phyloP scores from a whole-genome alignment of 345 rosid genomes.

The Bruguiera gymnorhiza region DNA sequence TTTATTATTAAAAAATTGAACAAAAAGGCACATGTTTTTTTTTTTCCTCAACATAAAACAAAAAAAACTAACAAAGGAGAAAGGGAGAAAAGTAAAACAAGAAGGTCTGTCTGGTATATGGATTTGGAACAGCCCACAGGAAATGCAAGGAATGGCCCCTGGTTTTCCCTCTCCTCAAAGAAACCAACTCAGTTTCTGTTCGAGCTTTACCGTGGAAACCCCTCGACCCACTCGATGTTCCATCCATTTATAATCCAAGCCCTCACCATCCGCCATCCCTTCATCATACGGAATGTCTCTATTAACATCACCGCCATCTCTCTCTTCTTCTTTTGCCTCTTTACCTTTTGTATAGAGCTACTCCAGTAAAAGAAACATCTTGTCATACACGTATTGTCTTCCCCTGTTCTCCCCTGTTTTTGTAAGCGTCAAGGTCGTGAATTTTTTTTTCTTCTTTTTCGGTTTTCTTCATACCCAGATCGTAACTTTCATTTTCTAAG shows the following conservation, averaged over 20 bases:
- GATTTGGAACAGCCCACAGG: slow-evolving; percentile 53
- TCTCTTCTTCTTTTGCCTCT: not conserved
- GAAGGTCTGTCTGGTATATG: slow-evolving; percentile 38
- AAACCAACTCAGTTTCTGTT: slow-evolving; percentile 31
- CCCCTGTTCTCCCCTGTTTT: slow-evolving; percentile 13
- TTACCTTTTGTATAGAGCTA: not conserved
- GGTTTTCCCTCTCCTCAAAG: slow-evolving; percentile 48
- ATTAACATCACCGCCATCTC: slow-evolving; percentile 18
- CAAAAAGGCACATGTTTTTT: no score
- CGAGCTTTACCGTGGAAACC: slow-evolving; percentile 17
- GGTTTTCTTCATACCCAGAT: slow-evolving; percentile 23
- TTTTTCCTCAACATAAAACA: not conserved
- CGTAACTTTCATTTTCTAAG: not conserved
- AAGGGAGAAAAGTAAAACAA: not conserved
- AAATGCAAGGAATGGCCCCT: slow-evolving; percentile 56
- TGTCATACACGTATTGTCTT: not conserved
- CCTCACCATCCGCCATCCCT: not conserved
- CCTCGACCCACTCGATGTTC: slow-evolving; percentile 8
- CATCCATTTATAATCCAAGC: slow-evolving; percentile 10
- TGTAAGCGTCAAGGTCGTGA: not conserved
- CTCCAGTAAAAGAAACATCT: no score
- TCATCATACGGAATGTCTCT: slow-evolving; percentile 22
- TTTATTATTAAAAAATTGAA: no score
- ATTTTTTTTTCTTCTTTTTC: not conserved
- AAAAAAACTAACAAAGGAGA: not conserved